Percentiles rank a stretch among this genome's conserved stretches.
Conservation (phyloP, 2,329 filamentous ascomycete species). For the Didymella glomerata region DNA sequence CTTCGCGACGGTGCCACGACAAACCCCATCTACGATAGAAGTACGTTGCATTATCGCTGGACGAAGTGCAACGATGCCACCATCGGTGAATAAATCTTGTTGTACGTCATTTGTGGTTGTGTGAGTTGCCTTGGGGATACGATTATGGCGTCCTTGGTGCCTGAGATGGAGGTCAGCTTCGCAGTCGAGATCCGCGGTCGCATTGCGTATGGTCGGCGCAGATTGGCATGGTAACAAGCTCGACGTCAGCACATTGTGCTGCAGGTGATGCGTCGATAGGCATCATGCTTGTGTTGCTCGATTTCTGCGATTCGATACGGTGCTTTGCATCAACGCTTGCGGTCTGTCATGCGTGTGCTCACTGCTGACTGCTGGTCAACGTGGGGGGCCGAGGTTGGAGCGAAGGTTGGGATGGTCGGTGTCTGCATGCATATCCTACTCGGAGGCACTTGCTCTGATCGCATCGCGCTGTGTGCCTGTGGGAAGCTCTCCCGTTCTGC, state of each 20-base stretch:
- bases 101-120: slow-evolving; percentile 11
- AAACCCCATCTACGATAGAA: background rate
- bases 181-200: background rate
- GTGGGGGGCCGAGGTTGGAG: slow-evolving; percentile 2
- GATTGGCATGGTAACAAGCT: slow-evolving; percentile 15
- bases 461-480: slow-evolving; percentile 9
- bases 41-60: slow-evolving; percentile 1
- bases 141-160: background rate
- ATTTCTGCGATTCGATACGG: background rate
- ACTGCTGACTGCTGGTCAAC: slow-evolving; percentile 16
- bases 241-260: background rate
- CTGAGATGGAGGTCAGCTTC: background rate
- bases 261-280: background rate
- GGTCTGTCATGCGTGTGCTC: slow-evolving; percentile 13
- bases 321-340: background rate
- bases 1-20: background rate
- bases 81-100: background rate
- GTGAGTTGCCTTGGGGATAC: slow-evolving; percentile 4
- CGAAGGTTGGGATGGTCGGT: background rate
- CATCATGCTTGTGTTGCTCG: background rate
- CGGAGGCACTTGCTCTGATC: slow-evolving; percentile 12
- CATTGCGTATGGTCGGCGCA: background rate
- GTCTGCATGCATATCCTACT: background rate
- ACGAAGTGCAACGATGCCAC: background rate
- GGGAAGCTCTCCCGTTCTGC: slow-evolving; percentile 9